These are phyloP conservation scores for Rhodotorula mucilaginosa DNA, from an alignment of 1,284 basidiomycete genomes.

Conservation along the genomic window DNA sequence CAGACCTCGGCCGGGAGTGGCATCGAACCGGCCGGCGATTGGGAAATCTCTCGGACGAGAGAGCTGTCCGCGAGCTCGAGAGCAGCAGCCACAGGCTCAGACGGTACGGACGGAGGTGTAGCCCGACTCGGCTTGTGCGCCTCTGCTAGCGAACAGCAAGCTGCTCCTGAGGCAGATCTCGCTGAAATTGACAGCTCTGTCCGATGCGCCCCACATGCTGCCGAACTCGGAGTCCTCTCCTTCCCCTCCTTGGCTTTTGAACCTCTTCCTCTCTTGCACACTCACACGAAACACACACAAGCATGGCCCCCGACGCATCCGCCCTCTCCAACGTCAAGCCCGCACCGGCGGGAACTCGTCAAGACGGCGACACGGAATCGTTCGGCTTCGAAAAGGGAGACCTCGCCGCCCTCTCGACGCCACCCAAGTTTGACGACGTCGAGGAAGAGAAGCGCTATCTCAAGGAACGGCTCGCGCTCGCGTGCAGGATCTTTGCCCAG, in stretches of 20 bases:
- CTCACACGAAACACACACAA: not conserved
- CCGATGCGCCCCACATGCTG: not conserved
- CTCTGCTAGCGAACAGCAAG: no score
- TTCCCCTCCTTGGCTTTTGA: not conserved
- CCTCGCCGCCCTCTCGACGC: slow-evolving; percentile 24
- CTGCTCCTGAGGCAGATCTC: no score
- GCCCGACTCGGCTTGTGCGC: no score
- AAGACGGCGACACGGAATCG: not conserved
- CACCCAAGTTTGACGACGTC: slow-evolving; percentile 51
- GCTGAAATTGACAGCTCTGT: no score
- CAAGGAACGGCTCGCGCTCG: slow-evolving; percentile 58
- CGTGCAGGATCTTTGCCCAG: slow-evolving; percentile 58
- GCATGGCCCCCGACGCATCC: slow-evolving; percentile 15
- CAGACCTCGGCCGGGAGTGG: no score
- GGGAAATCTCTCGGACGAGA: not conserved
- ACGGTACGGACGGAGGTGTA: no score
- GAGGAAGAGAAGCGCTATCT: slow-evolving; percentile 55
- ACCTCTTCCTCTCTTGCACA: not conserved
- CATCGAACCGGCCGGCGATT: not conserved
- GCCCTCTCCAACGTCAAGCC: not conserved
- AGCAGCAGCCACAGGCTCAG: no score
- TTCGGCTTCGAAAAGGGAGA: slow-evolving; percentile 23
- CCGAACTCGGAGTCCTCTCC: not conserved
- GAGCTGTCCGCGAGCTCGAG: not conserved
- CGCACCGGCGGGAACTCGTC: not conserved